Base-by-base conservation (phyloP, 1,139 yeast species). In the Kurtzmaniella natalensis region DNA sequence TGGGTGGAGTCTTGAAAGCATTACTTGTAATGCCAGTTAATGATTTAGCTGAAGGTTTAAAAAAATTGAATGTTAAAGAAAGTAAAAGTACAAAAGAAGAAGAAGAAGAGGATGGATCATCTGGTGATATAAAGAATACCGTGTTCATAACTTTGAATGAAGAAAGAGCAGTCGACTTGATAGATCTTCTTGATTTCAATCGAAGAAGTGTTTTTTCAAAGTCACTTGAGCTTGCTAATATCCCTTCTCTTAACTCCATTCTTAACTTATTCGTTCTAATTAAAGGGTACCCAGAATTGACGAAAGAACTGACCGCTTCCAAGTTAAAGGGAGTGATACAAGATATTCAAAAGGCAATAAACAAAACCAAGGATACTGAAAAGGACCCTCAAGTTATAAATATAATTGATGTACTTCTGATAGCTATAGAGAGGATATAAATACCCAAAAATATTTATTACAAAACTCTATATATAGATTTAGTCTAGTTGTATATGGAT, bases 1-100 rank as follows among this genome's bases (percentile, higher is more conserved):
- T 81, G 32, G 69, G 85, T 11, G 76, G 81, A 3, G 74, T 85
- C 18, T 67, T 86, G 46, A 87, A 83, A 51, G 84, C 79, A 42
- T 63, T 86, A 39, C 58, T 76, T 44, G 53, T 67, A 8, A 21
- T 26, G 14, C 11, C 21, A n/a, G 20, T 17, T 7, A 18, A 18
- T 26, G 29, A 19, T 11, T 7, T 26, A 3, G 19, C 11, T 3
- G 20, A 26, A n/a, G n/a, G 25, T 25, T 4, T 19, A 33, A 30
- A 19, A 18, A 14, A 33, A 32, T 13, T 24, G 20, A 13, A 28
- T 4, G 9, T 26, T 15, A 26, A 26, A 17, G 21, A 18, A 7
- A 51, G 53, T 25, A 47, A 45, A 27, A 23, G 35, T 5, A 29
- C 35, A 5, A 37, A 40, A 10, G 39, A 28, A 2, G 33, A 37